Percentiles rank a stretch among this genome's conserved stretches.
phyloP scores from a whole-genome alignment of 2,329 filamentous ascomycete species.

The Aspergillus proliferans region DNA sequence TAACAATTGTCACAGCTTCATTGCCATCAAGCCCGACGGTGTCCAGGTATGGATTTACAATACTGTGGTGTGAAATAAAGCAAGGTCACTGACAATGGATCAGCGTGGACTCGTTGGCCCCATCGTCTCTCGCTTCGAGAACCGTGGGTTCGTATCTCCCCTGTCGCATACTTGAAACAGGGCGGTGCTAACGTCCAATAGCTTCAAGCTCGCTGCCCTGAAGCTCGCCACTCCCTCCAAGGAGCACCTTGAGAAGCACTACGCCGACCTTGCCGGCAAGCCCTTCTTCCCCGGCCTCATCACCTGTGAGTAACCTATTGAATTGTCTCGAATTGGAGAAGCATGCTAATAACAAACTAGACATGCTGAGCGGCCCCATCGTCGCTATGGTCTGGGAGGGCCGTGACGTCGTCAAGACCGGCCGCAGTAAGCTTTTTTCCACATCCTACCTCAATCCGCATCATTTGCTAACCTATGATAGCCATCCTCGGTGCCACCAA shows the following conservation, averaged over 20 bases:
- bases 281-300: constrained; percentile 95
- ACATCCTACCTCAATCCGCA: background rate
- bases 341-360: constrained; percentile 42
- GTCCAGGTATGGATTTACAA: constrained; percentile 67
- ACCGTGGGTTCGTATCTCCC: constrained; percentile 65
- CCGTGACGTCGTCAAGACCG: constrained; percentile 97
- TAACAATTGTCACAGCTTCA: constrained; percentile 66
- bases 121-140: constrained; percentile 98
- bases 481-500: constrained; percentile 97
- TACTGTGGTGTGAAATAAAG: constrained; percentile 7
- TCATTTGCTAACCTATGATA: constrained; percentile 27
- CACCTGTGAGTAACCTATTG: constrained; percentile 60
- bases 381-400: constrained; percentile 99
- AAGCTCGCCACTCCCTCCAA: constrained; percentile 86
- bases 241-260: constrained; percentile 98
- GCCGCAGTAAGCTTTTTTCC: constrained; percentile 61
- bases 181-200: constrained; percentile 30
- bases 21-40: constrained; percentile 99
- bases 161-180: background rate
- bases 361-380: constrained; percentile 97
- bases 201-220: constrained; percentile 97
- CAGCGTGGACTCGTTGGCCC: constrained; percentile 95
- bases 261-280: constrained; percentile 86
- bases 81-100: constrained; percentile 18
- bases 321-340: background rate